phyloP scores from a whole-genome alignment of 2,329 filamentous ascomycete genomes.

The Aspergillus floridensis region DNA sequence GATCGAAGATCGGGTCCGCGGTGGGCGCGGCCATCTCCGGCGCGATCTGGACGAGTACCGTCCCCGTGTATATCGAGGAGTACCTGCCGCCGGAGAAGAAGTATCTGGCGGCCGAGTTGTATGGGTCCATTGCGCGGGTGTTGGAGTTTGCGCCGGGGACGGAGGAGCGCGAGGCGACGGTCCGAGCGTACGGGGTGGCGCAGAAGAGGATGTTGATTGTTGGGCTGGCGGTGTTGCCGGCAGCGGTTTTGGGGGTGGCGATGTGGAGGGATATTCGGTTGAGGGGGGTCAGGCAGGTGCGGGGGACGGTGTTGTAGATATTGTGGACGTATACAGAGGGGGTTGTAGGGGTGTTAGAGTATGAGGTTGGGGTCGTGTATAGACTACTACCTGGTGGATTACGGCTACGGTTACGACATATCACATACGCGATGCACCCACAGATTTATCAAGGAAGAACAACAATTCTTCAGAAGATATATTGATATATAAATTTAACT shows the following conservation, averaged over 20 bases:
- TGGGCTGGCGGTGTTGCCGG: constrained; percentile 13
- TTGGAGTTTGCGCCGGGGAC: constrained; percentile 41
- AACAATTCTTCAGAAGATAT: no score
- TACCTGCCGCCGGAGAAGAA: constrained; percentile 17
- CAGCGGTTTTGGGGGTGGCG: not conserved
- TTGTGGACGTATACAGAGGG: not conserved
- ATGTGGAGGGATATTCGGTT: constrained; percentile 11
- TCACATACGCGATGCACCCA: no score
- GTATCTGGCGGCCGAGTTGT: constrained; percentile 18
- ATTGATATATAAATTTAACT: no score
- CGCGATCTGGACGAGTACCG: constrained; percentile 24
- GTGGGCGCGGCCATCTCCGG: constrained; percentile 24
- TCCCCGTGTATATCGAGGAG: constrained; percentile 17
- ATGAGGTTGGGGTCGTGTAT: no score
- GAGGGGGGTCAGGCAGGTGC: constrained; percentile 9
- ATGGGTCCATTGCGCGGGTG: constrained; percentile 13
- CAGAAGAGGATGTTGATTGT: constrained; percentile 47
- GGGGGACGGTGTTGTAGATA: constrained; percentile 8
- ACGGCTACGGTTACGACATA: no score
- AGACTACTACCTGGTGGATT: no score
- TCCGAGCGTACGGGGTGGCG: constrained; percentile 47
- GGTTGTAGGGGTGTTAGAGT: not conserved
- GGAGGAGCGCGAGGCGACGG: constrained; percentile 44
- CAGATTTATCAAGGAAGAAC: no score
- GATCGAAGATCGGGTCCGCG: constrained; percentile 21